A percentile compares a stretch with the other conserved stretches of the same genome.
phyloP scores from a whole-genome alignment of 208 protist species.

The Wallacemonas collosoma region DNA sequence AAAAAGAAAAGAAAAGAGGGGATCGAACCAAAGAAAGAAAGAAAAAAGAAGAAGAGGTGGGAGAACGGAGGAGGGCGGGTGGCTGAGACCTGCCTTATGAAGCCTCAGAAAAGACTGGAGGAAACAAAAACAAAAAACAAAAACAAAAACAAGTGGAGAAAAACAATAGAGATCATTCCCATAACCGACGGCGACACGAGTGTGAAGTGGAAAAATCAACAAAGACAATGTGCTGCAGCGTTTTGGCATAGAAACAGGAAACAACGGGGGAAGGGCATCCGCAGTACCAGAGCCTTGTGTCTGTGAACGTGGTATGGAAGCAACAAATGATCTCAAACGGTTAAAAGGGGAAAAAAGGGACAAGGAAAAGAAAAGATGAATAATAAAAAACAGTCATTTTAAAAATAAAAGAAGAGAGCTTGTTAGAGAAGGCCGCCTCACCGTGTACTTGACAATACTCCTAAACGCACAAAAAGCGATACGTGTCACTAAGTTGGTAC shows the following conservation, averaged over 20 bases:
- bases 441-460: not conserved
- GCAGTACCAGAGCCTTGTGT: not conserved
- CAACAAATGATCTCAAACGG: slow-evolving; percentile 16
- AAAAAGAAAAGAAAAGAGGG: not conserved
- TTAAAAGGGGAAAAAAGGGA: slow-evolving; percentile 8
- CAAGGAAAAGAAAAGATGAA: not conserved
- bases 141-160: not conserved
- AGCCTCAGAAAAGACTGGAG: not conserved
- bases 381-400: not conserved
- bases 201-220: not conserved
- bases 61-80: not conserved
- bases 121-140: not conserved
- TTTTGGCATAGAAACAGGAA: slow-evolving; percentile 9
- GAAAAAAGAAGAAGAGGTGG: slow-evolving; percentile 11
- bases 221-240: not conserved
- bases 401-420: not conserved
- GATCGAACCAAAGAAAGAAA: slow-evolving; percentile 13
- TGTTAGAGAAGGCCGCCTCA: not conserved
- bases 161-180: not conserved
- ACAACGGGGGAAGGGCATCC: slow-evolving; percentile 10
- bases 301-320: not conserved
- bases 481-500: too few relatives aligned
- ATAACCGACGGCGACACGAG: not conserved
- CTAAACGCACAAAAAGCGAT: not conserved
- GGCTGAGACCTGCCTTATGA: not conserved